phyloP scores from a whole-genome alignment of 352 stramenopile genomes.

The Phytophthora niederhauseri region DNA sequence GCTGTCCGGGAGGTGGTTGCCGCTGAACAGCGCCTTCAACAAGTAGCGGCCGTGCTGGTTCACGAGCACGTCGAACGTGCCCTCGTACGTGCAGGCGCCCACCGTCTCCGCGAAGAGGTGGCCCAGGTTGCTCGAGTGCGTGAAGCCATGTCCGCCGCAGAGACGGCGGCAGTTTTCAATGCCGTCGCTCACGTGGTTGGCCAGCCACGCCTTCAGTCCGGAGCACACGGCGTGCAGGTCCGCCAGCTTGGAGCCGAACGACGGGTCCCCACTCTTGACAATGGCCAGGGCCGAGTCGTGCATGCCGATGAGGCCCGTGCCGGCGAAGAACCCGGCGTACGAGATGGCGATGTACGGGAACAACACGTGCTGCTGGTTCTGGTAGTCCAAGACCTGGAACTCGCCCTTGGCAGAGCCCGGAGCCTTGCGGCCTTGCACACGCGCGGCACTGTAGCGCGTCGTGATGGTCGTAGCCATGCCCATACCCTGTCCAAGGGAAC shows the following conservation, averaged over 20 bases:
- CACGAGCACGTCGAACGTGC: conserved; percentile 72
- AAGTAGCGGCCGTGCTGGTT: conserved; percentile 66
- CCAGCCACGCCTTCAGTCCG: conserved; percentile 30
- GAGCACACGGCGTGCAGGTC: conserved; percentile 30
- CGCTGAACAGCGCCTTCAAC: conserved; percentile 45
- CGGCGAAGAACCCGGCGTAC: conserved; percentile 40
- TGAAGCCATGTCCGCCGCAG: conserved; percentile 29
- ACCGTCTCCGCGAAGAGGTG: conserved; percentile 46
- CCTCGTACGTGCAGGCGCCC: conserved; percentile 61
- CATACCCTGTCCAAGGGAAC: conserved; percentile 15
- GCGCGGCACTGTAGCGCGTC: conserved; percentile 58
- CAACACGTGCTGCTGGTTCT: conserved; percentile 60
- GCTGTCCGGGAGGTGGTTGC: conserved; percentile 12
- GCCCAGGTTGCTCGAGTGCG: conserved; percentile 24
- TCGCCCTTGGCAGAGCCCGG: conserved; percentile 42
- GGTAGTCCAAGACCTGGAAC: conserved; percentile 64
- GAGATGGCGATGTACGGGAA: conserved; percentile 53
- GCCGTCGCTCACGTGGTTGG: conserved; percentile 31
- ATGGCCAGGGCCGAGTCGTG: conserved; percentile 24
- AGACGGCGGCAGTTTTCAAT: conserved; percentile 32
- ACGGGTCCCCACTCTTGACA: conserved; percentile 29
- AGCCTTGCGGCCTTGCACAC: conserved; percentile 47
- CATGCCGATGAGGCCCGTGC: conserved; percentile 17
- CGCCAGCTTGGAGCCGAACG: conserved; percentile 20
- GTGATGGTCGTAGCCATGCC: conserved; percentile 46